phyloP scores from a whole-genome alignment of 2,329 filamentous ascomycete genomes.

The Fusarium bulbicola region DNA sequence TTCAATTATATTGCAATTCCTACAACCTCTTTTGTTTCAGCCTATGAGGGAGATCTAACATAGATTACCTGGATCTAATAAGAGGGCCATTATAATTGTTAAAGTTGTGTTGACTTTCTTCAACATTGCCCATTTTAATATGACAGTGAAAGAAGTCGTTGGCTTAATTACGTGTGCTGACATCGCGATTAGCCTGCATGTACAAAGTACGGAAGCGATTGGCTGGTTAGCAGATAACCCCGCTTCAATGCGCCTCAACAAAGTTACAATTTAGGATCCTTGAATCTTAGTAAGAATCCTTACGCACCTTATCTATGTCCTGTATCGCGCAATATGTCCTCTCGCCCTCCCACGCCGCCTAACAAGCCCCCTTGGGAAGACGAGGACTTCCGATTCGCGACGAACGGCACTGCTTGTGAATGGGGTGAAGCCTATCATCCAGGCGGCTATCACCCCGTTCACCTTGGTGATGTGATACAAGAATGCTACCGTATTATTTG shows the following conservation, averaged over 20 bases:
- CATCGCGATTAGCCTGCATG: not conserved
- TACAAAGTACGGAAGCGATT: not conserved
- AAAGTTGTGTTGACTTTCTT: accelerated
- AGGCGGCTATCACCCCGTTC: not conserved
- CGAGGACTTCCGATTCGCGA: not conserved
- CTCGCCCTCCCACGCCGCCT: not conserved
- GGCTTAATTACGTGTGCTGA: not conserved
- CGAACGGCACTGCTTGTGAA: not conserved
- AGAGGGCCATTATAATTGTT: not conserved
- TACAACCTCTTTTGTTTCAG: accelerated
- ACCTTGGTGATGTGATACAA: not conserved
- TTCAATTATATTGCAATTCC: not conserved
- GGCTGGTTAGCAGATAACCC: not conserved
- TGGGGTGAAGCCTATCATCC: not conserved
- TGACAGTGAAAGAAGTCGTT: not conserved
- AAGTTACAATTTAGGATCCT: not conserved
- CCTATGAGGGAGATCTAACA: accelerated
- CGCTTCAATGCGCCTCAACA: not conserved
- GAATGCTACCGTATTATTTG: not conserved
- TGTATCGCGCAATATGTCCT: not conserved
- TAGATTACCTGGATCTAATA: accelerated
- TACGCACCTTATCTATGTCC: not conserved
- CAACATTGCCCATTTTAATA: accelerated
- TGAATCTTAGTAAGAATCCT: not conserved
- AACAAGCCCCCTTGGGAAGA: not conserved